Conservation (phyloP, 495 filamentous ascomycete species). For the Aspergillus taichungensis region DNA sequence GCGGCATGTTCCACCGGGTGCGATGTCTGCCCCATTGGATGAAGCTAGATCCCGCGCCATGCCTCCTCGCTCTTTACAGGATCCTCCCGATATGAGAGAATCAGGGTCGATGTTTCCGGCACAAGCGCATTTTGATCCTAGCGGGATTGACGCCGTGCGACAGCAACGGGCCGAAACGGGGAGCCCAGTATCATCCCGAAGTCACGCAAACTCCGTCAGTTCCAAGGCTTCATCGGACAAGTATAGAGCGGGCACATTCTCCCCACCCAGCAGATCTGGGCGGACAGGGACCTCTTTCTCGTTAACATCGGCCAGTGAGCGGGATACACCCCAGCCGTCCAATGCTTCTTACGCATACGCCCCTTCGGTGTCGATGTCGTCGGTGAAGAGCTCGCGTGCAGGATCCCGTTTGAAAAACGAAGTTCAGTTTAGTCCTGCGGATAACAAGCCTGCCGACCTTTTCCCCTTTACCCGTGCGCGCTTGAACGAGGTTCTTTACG, state of each 20-base stretch:
- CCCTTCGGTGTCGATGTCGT: constrained; percentile 56
- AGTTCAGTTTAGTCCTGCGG: constrained; percentile 55
- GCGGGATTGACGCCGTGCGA: constrained; percentile 32
- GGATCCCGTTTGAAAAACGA: constrained; percentile 76
- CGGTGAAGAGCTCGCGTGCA: constrained; percentile 51
- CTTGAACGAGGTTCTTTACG: constrained; percentile 72
- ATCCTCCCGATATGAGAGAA: constrained; percentile 31
- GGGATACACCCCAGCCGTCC: constrained; percentile 31
- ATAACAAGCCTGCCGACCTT: constrained; percentile 46
- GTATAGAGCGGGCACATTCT: constrained; percentile 26
- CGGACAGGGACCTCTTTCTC: constrained; percentile 42
- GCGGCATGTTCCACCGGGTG: constrained; percentile 66
- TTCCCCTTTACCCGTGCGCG: constrained; percentile 64
- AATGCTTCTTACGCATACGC: constrained; percentile 29
- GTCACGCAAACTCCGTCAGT: constrained; percentile 54
- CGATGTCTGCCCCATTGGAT: constrained; percentile 74
- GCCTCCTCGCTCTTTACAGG: constrained; percentile 26
- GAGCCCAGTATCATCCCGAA: constrained; percentile 57
- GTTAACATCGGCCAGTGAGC: constrained; percentile 24
- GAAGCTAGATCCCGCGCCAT: constrained; percentile 32
- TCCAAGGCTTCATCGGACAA: constrained; percentile 40
- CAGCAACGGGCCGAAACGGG: constrained; percentile 48
- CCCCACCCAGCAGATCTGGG: constrained; percentile 34
- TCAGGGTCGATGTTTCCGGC: constrained; percentile 9
- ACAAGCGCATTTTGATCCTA: constrained; percentile 36